phyloP scores from a whole-genome alignment of 306 rosid species.

The Ziziphus jujuba region DNA sequence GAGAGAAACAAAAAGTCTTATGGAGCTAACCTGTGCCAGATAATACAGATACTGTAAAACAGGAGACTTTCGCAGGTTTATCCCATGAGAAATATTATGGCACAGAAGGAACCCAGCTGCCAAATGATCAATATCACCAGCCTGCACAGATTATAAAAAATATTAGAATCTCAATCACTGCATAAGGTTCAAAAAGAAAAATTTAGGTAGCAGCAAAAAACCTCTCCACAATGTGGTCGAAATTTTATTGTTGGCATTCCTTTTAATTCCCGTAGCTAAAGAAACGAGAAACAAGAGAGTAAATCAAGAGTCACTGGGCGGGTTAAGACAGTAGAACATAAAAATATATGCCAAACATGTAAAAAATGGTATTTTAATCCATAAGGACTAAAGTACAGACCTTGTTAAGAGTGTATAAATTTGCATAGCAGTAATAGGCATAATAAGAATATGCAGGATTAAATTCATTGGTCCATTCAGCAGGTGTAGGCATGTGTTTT shows the following conservation, averaged over 20 bases:
- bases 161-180: conserved; percentile 23
- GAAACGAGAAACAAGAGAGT: conserved; percentile 17
- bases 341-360: not conserved
- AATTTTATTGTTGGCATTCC: conserved; percentile 60
- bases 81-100: conserved; percentile 88
- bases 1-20: not conserved
- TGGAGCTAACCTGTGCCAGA: conserved; percentile 71
- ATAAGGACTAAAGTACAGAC: conserved; percentile 27
- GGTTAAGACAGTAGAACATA: not conserved
- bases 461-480: conserved; percentile 79
- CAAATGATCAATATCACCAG: conserved; percentile 86
- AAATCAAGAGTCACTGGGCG: not conserved
- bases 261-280: conserved; percentile 79
- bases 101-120: conserved; percentile 78
- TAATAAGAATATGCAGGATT: conserved; percentile 88
- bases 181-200: conserved; percentile 1
- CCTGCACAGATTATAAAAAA: conserved; percentile 42
- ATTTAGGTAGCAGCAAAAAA: conserved; percentile 28
- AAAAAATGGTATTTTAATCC: not conserved
- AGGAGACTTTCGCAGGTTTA: conserved; percentile 75
- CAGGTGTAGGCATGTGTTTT: conserved; percentile 90
- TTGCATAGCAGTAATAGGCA: conserved; percentile 74
- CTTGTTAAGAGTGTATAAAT: conserved; percentile 80
- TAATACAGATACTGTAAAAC: conserved; percentile 81
- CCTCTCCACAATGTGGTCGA: conserved; percentile 95